Evolutionary conservation across 768 basidiomycete species (phyloP), one percentile per base, ranked within the genome.

Genomic region (Floccularia luteovirens): DNA sequence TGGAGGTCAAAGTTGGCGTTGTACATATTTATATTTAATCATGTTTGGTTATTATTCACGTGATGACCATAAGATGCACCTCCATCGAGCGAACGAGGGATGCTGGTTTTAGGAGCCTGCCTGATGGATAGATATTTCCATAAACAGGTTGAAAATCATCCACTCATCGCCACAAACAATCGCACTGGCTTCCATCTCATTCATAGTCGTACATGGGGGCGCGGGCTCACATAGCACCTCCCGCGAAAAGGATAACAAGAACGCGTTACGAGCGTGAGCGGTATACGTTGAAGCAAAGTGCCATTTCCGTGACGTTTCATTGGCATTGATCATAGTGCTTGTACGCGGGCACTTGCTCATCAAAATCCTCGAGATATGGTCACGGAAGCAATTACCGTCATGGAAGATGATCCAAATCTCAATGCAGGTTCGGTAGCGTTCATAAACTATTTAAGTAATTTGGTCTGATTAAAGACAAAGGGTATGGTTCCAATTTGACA

Each of bases 401-500:
- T 90, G 20, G 86, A 90, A 53, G 72, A 89, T 48, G 73, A 79
- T n/a, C 66, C 67, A 19, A 59, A 60, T 45, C 63, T 89, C 27
- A 90, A 90, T 47, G 85, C 87, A 57, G 86, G 83, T 78, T 34
- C 17, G 57, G 32, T 11, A 8, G 19, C 25, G 24, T 36, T 16
- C 8, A 24, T 20, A 42, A 45, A 19, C 31, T 21, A 16, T 47
- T 16, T 20, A 30, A 30, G 16, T 12, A 20, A 25, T 34, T 31
- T 38, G 16, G n/a, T 39, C 31, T 40, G 21, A 10, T 39, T 1
- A 32, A 14, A 30, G 31, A 10, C n/a, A 38, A 44, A 81, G 85
- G 87, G 1, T 76, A 71, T 44, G 87, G 89, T 3, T 86, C 88
- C 1, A 90, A 90, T 55, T 62, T 90, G 33, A 88, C 84, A 0